Percentiles rank a stretch among this genome's conserved stretches.
phyloP scores from a whole-genome alignment of 208 protist genomes.

The Trypanosoma boissoni region DNA sequence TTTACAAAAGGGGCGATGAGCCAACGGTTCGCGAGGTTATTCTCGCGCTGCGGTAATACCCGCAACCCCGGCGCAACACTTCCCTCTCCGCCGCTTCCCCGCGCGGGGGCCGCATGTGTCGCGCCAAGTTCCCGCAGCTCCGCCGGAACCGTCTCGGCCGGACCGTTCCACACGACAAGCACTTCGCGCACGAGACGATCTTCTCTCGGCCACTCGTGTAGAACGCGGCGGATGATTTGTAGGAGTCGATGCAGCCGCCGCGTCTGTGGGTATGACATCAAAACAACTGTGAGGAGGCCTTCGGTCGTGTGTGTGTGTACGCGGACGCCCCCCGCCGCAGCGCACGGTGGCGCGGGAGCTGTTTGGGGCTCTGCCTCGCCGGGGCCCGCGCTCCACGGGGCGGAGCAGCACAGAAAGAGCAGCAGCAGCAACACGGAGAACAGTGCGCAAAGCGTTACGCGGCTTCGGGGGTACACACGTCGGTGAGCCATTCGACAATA shows the following conservation, averaged over 20 bases:
- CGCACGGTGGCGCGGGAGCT: neutral
- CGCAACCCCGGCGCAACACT: neutral
- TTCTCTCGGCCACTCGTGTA: constrained; percentile 14
- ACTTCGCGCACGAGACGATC: constrained; percentile 16
- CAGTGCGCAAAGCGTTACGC: too few species aligned
- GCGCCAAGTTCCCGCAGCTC: neutral
- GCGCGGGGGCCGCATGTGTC: neutral
- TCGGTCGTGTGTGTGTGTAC: too few species aligned
- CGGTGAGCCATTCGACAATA: too few species aligned
- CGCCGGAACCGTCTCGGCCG: constrained; percentile 7
- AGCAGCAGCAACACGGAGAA: too few species aligned
- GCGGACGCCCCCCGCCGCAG: too few species aligned
- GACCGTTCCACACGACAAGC: constrained; percentile 26
- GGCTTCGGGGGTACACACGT: too few species aligned
- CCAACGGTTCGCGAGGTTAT: constrained; percentile 24
- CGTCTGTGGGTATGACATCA: constrained; percentile 30
- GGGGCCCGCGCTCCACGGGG: too few species aligned
- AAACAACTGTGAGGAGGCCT: constrained; percentile 13
- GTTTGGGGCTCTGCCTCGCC: too few species aligned
- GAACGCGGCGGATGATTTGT: constrained; percentile 7
- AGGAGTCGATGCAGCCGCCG: constrained; percentile 15
- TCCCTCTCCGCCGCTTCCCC: neutral
- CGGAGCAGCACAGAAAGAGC: too few species aligned
- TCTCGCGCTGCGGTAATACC: constrained; percentile 18
- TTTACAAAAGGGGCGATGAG: constrained; percentile 4